Conservation (phyloP, 1,284 basidiomycete genomes). For the Blastosporella zonata region DNA sequence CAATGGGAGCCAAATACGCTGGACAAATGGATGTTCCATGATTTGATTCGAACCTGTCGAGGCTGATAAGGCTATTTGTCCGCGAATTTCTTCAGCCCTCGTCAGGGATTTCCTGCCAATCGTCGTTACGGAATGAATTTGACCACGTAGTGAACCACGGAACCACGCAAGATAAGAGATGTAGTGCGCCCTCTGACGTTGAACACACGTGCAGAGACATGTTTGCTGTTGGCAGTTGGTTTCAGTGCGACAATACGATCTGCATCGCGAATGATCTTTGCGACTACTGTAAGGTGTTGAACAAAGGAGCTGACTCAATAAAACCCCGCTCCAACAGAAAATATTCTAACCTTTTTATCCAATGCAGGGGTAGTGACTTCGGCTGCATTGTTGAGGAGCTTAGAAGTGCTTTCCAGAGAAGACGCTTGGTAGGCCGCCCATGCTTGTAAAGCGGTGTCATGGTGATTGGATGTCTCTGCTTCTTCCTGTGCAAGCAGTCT, state of each 20-base stretch:
- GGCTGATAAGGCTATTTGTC: constrained; percentile 31
- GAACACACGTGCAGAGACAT: constrained; percentile 13
- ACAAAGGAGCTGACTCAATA: background rate
- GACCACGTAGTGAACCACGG: constrained; percentile 20
- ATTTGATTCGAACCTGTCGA: constrained; percentile 34
- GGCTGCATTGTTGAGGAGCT: constrained; percentile 9
- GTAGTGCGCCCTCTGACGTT: constrained; percentile 24
- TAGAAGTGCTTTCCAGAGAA: constrained; percentile 16
- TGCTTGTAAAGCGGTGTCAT: constrained; percentile 36
- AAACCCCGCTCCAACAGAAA: background rate
- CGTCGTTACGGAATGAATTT: constrained; percentile 34
- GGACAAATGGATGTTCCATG: constrained; percentile 42
- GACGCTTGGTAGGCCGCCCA: constrained; percentile 41
- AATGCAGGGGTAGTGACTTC: constrained; percentile 22
- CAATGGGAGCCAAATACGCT: constrained; percentile 38
- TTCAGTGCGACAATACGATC: constrained; percentile 37
- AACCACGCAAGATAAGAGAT: constrained; percentile 15
- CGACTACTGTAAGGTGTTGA: constrained; percentile 34
- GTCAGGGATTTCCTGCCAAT: constrained; percentile 43
- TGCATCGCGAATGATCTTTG: constrained; percentile 38
- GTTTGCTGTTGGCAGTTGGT: constrained; percentile 23
- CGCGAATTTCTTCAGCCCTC: constrained; percentile 37
- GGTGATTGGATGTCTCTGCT: constrained; percentile 10
- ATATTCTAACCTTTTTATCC: constrained; percentile 12
- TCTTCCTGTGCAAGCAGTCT: constrained; percentile 31